These are phyloP conservation scores for Fomitopsis palustris DNA, from an alignment of 1,284 basidiomycete genomes.

Conservation along the genomic window DNA sequence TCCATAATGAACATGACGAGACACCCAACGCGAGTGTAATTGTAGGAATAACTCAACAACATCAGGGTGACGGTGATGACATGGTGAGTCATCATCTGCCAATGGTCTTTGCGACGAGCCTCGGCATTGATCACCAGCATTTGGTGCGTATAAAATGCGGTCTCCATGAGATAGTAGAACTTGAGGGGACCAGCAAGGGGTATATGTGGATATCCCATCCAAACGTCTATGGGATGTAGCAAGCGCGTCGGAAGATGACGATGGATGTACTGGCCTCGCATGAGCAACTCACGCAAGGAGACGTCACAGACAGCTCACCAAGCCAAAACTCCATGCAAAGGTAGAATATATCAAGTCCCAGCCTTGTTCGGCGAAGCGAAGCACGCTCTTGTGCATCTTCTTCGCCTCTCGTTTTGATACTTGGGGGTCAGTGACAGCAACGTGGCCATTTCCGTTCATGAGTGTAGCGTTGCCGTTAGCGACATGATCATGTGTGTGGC, in stretches of 20 bases:
- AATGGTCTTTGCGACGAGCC: slow-evolving; percentile 87
- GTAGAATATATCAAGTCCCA: slow-evolving; percentile 87
- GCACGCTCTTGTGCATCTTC: slow-evolving; percentile 65
- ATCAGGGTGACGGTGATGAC: slow-evolving; percentile 86
- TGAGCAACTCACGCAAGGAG: slow-evolving; percentile 8
- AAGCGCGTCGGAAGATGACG: slow-evolving; percentile 66
- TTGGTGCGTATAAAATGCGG: slow-evolving; percentile 94
- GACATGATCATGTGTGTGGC: slow-evolving; percentile 12
- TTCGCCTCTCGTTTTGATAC: slow-evolving; percentile 39
- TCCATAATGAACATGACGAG: slow-evolving; percentile 93
- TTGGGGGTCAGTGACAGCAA: slow-evolving; percentile 10
- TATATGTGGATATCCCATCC: slow-evolving; percentile 81
- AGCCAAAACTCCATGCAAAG: slow-evolving; percentile 72
- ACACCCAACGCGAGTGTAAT: slow-evolving; percentile 87
- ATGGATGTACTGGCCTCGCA: slow-evolving; percentile 68
- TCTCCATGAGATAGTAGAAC: slow-evolving; percentile 88
- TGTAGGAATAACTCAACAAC: slow-evolving; percentile 73
- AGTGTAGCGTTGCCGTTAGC: slow-evolving; percentile 17
- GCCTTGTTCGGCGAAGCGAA: slow-evolving; percentile 93
- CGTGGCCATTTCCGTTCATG: slow-evolving; percentile 27
- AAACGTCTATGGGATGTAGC: slow-evolving; percentile 68
- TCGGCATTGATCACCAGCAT: slow-evolving; percentile 93
- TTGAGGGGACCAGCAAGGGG: slow-evolving; percentile 80
- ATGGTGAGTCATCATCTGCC: slow-evolving; percentile 96
- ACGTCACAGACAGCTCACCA: slow-evolving; percentile 56